Evolutionary conservation across 345 rosid species (phyloP), one percentile per base, ranked within the genome.

Genomic region (Eucalyptus regnans): DNA sequence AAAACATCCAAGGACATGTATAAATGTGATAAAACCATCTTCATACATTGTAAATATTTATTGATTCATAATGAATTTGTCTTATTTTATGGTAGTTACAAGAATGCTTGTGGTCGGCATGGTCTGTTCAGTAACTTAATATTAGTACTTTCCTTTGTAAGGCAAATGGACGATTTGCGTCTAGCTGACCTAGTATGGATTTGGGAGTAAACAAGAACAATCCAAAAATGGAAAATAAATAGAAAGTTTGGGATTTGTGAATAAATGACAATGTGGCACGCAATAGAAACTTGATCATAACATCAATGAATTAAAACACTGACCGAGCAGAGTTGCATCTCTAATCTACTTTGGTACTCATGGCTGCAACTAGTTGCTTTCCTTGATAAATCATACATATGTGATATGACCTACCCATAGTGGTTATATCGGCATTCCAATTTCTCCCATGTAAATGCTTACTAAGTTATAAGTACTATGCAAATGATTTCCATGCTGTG

Each of bases 281-380:
- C 56, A 51, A 51, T 1, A 62, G 68, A 29, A 27, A 27, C 33
- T 62, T 62, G 17, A 62, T 0, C 68, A 13, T 6, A 6, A 62
- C 31, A 62, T 29, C 31, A 4, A 62, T 27, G 68, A 29, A 62
- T 62, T 88, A 5, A 52, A 52, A 52, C 58, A 52, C 9, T 52
- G 23, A 52, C 23, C 23, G 9, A 18, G 58, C 58, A 52, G 10
- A 0, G 58, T 7, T 52, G 58, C 58, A 18, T 52, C 58, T 0
- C 58, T 52, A 52, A 52, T 52, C 29, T 56, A 23, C 27, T 9
- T 56, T 9, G 62, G 62, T 17, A 4, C 37, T 68, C 12, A 33
- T 33, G 12, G 12, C 43, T 68, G 22, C 5, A 68, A 68, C 12
- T 17, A 17, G 80, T 68, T 68, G 80, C 0, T 31, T 68, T 68